phyloP scores from a whole-genome alignment of 305 asterid species.

The Solanum aculeatissimum region DNA sequence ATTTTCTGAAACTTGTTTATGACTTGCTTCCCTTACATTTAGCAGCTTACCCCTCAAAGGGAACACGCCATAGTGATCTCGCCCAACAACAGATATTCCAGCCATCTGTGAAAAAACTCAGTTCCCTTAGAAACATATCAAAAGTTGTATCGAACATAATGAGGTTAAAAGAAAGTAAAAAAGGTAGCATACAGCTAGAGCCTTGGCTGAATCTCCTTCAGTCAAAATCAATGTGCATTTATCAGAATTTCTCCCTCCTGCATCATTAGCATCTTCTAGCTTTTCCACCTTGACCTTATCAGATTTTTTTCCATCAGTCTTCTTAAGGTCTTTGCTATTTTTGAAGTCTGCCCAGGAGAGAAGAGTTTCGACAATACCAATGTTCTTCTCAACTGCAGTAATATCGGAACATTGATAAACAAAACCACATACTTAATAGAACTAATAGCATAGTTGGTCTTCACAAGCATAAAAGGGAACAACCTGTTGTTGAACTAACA shows the following conservation, averaged over 20 bases:
- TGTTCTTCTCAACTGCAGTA: slow-evolving; percentile 59
- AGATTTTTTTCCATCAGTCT: slow-evolving; percentile 80
- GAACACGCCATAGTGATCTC: slow-evolving; percentile 83
- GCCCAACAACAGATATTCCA: slow-evolving; percentile 77
- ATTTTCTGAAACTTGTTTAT: slow-evolving; percentile 68
- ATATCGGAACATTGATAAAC: neutral
- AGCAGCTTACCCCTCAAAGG: slow-evolving; percentile 92
- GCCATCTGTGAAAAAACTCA: slow-evolving; percentile 46
- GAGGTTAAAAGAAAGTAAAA: neutral
- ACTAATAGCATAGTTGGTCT: neutral
- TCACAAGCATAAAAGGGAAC: neutral
- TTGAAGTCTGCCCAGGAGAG: slow-evolving; percentile 93
- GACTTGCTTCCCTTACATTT: slow-evolving; percentile 93
- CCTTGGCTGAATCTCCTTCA: slow-evolving; percentile 99
- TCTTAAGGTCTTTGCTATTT: slow-evolving; percentile 77
- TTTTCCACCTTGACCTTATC: slow-evolving; percentile 56
- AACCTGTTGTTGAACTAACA: neutral
- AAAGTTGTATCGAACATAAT: neutral
- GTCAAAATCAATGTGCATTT: slow-evolving; percentile 91
- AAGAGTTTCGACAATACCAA: slow-evolving; percentile 72
- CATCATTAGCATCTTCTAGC: slow-evolving; percentile 85
- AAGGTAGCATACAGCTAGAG: slow-evolving; percentile 76
- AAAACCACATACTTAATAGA: neutral
- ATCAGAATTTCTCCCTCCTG: slow-evolving; percentile 74
- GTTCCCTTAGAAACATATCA: neutral